Conservation (phyloP, 768 basidiomycete species). For the Kwoniella heveanensis region DNA sequence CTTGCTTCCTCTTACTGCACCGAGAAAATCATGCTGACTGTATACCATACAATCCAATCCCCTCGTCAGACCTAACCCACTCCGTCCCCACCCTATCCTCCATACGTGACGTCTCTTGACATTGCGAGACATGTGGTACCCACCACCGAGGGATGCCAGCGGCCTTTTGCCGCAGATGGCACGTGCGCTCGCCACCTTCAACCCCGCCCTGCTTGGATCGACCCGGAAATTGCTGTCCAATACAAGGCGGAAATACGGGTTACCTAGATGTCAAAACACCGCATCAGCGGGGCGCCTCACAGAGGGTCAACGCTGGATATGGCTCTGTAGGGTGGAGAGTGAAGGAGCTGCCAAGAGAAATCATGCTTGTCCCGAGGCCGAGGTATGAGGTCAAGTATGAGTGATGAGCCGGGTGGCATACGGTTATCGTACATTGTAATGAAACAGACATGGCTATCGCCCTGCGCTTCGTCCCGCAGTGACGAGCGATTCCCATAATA, state of each 20-base stretch:
- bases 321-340: background rate
- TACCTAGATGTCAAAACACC: background rate
- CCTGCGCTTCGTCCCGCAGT: too few species aligned
- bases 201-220: background rate
- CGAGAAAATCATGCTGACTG: too few species aligned
- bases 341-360: background rate
- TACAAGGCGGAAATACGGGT: background rate
- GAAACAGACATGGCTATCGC: too few species aligned
- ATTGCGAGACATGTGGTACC: constrained; percentile 20
- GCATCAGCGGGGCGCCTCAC: background rate
- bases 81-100: background rate
- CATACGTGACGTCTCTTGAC: constrained; percentile 22
- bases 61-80: constrained; percentile 1
- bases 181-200: background rate
- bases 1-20: too few species aligned
- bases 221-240: background rate
- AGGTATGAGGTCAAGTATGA: background rate
- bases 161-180: background rate
- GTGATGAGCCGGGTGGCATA: too few species aligned
- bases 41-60: too few species aligned
- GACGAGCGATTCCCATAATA: too few species aligned
- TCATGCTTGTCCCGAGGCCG: background rate
- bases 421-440: too few species aligned
- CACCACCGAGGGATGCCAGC: background rate
- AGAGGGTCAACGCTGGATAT: background rate